Evolutionary conservation across 1,284 basidiomycete genomes (phyloP).

Genomic region (Melanopsichium pennsylvanicum): DNA sequence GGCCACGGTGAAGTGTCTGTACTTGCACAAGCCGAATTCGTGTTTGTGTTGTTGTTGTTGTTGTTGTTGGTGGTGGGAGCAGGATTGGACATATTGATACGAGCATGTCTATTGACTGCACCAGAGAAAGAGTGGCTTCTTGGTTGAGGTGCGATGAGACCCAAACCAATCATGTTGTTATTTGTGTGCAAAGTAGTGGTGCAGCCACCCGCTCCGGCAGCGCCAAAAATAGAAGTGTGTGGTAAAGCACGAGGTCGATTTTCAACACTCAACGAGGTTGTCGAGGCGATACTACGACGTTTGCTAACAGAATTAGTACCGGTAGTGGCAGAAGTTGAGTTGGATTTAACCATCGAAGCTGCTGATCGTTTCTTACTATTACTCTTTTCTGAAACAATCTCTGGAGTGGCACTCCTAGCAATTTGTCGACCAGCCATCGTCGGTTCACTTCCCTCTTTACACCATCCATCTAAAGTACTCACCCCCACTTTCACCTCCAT

Average conservation of each 20-base stretch:
- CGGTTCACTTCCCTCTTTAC: slow-evolving; percentile 6
- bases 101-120: background rate
- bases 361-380: no score
- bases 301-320: no score
- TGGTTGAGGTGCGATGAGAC: background rate
- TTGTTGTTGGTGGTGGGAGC: background rate
- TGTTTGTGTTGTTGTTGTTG: background rate
- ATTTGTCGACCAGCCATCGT: slow-evolving; percentile 25
- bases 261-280: no score
- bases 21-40: background rate
- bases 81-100: background rate
- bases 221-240: no score
- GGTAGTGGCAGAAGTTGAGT: no score
- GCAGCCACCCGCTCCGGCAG: background rate
- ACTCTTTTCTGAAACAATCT: slow-evolving; percentile 4
- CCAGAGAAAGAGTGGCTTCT: slow-evolving; percentile 24
- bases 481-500: slow-evolving; percentile 53
- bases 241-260: no score
- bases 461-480: slow-evolving; percentile 58
- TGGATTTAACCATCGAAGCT: no score
- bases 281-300: no score
- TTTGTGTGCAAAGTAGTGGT: background rate
- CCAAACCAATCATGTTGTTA: slow-evolving; percentile 5
- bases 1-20: slow-evolving; percentile 3
- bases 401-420: slow-evolving; percentile 26